Evolutionary conservation across 768 basidiomycete species (phyloP), one percentile per base, ranked within the genome.

Genomic region (Lentinula boryana): DNA sequence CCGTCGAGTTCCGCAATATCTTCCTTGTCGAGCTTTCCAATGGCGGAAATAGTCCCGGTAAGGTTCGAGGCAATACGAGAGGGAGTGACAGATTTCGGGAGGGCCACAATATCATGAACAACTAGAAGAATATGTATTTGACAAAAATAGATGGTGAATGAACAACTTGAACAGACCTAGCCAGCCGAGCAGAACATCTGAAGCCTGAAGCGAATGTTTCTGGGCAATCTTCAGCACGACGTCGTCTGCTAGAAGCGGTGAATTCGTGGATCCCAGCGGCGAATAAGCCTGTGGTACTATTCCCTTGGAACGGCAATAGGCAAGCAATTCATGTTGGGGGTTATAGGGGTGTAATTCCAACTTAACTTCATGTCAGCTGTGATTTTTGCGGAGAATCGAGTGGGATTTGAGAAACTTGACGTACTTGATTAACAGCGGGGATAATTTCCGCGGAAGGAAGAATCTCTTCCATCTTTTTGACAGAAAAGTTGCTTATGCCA

Each of bases 201-300:
- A 68, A 1, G 82, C 74, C 61, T 80, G 73, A 53, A 88, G 69
- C 1, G 69, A 71, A 68, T 87, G 76, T 68, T 84, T 85, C 61
- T 74, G 67, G 1, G 89, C 89, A 60, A 93, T 79, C 64, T 78
- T 75, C 3, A 73, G 63, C 7, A 88, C 84, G 3, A 79, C 76
- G 55, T 85, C 82, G 65, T 94, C 90, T 5, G 68, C 69, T 36
- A 93, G 69, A 6, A 93, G 74, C 7, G 88, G 88, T 1, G 87
- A 83, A 65, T 80, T 79, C 10, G 84, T 78, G 8, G 85, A 88
- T 38, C 86, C 91, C 13, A 93, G 83, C 8, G 93, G 91, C 7
- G 89, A 93, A 71, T 90, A 94, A 0, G 92, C 91, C 70, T 91
- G 80, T 0, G 88, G 78, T 54, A 85, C 74, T 66, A 94, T 93